These are phyloP conservation scores for Penicillium brasilianum DNA, from an alignment of 2,329 filamentous ascomycete species.

Conservation along the genomic window DNA sequence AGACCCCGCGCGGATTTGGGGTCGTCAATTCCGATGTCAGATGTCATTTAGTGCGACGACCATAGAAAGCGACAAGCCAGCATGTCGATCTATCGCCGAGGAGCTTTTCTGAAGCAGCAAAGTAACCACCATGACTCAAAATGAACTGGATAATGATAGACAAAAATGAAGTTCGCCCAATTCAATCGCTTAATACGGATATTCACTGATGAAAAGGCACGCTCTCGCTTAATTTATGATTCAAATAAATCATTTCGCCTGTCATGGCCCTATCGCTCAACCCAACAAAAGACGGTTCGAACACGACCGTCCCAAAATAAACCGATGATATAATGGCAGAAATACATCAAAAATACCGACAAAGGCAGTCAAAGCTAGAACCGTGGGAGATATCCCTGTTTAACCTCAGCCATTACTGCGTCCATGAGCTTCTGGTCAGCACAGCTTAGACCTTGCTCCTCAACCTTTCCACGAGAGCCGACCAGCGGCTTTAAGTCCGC, in stretches of 20 bases:
- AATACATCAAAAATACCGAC: not conserved
- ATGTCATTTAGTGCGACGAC: not conserved
- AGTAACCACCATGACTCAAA: too few species aligned
- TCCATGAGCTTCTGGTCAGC: constrained; percentile 23
- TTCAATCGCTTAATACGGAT: not conserved
- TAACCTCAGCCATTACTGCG: constrained; percentile 26
- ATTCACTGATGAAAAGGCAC: not conserved
- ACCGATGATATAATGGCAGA: not conserved
- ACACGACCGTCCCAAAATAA: not conserved
- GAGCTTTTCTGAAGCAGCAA: not conserved
- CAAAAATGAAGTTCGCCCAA: not conserved
- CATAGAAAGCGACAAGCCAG: not conserved
- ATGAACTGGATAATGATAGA: not conserved
- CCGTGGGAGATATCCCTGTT: constrained; percentile 2
- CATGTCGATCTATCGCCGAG: not conserved
- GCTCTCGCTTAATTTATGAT: not conserved
- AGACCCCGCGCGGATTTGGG: not conserved
- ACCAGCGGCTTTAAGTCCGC: constrained; percentile 44
- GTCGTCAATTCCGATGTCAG: not conserved
- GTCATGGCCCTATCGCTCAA: not conserved
- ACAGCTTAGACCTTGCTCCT: constrained; percentile 12
- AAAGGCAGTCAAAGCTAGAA: not conserved
- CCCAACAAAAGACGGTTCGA: not conserved
- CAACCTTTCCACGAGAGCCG: constrained; percentile 20
- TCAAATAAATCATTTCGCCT: not conserved